Conservation (phyloP, 2,329 filamentous ascomycete genomes). For the Plectosphaerella cucumerina region DNA sequence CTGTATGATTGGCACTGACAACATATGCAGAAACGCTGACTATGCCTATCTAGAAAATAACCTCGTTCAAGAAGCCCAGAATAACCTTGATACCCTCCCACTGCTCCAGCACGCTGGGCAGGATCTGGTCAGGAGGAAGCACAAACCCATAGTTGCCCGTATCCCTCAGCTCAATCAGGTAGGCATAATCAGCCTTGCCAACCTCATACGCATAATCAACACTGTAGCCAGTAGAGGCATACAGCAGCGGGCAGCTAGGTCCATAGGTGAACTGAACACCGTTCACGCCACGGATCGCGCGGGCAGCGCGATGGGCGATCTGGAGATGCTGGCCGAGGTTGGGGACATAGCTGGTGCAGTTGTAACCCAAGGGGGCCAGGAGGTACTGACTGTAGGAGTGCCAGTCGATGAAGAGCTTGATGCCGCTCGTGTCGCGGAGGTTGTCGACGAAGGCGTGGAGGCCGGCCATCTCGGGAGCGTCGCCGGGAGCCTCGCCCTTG, state of each 20-base stretch:
- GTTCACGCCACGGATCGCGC: slow-evolving; percentile 7
- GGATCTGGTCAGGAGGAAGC: slow-evolving; percentile 30
- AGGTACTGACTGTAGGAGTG: slow-evolving; percentile 41
- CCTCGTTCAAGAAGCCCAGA: slow-evolving; percentile 25
- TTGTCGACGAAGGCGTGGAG: slow-evolving; percentile 28
- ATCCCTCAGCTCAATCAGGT: slow-evolving; percentile 31
- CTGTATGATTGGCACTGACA: too few species aligned
- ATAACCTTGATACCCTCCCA: slow-evolving; percentile 29
- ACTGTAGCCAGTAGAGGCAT: slow-evolving; percentile 24
- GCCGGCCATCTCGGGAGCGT: slow-evolving; percentile 41
- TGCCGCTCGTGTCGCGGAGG: slow-evolving; percentile 26
- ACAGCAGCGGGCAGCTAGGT: slow-evolving; percentile 29
- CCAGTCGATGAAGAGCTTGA: slow-evolving; percentile 43
- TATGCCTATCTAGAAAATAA: slow-evolving; percentile 18
- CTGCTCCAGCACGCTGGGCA: slow-evolving; percentile 27
- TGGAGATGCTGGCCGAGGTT: slow-evolving; percentile 29
- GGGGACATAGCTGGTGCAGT: slow-evolving; percentile 31
- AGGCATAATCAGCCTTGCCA: slow-evolving; percentile 26
- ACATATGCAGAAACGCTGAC: too few species aligned
- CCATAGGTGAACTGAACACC: slow-evolving; percentile 28
- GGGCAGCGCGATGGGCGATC: slow-evolving; percentile 18
- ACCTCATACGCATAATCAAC: slow-evolving; percentile 21
- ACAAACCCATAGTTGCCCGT: slow-evolving; percentile 30
- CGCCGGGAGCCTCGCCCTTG: slow-evolving; percentile 32
- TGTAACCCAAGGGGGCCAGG: slow-evolving; percentile 39